These are phyloP conservation scores for Volutella citrinella DNA, from an alignment of 2,329 filamentous ascomycete genomes.

Conservation along the genomic window DNA sequence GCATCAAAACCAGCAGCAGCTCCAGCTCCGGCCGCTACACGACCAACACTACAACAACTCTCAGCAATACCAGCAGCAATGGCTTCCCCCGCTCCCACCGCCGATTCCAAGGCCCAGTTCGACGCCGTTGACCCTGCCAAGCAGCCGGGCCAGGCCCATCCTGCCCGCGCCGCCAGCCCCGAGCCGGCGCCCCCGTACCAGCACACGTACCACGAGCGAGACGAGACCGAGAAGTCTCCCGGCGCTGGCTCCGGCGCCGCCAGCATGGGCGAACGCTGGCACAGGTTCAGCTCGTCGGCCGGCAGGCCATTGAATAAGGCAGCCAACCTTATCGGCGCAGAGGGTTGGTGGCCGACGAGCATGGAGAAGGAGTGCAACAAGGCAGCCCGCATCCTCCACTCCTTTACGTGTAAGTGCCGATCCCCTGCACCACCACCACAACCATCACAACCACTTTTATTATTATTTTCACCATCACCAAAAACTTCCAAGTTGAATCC, in stretches of 20 bases:
- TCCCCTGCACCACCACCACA: no score
- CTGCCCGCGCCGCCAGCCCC: slow-evolving; percentile 14
- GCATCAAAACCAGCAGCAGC: slow-evolving; percentile 18
- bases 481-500: no score
- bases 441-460: neutral
- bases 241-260: slow-evolving; percentile 22
- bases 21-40: slow-evolving; percentile 12
- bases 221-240: slow-evolving; percentile 6
- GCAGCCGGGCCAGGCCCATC: slow-evolving; percentile 18
- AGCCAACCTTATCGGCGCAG: slow-evolving; percentile 66
- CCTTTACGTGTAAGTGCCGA: slow-evolving; percentile 66
- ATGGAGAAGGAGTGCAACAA: slow-evolving; percentile 75
- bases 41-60: no score
- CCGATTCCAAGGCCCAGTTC: no score
- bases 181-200: slow-evolving; percentile 7
- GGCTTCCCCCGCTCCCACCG: no score
- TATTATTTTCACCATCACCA: slow-evolving; percentile 6
- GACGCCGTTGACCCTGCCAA: slow-evolving; percentile 20
- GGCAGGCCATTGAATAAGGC: slow-evolving; percentile 65
- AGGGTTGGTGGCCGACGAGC: slow-evolving; percentile 73
- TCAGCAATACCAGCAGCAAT: no score
- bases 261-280: slow-evolving; percentile 55
- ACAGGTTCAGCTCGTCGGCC: slow-evolving; percentile 64
- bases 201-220: no score
- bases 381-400: slow-evolving; percentile 69